Percentiles rank a stretch among this genome's conserved stretches.
Conservation (phyloP, 129 eudicot genomes). For the Cynara cardunculus region DNA sequence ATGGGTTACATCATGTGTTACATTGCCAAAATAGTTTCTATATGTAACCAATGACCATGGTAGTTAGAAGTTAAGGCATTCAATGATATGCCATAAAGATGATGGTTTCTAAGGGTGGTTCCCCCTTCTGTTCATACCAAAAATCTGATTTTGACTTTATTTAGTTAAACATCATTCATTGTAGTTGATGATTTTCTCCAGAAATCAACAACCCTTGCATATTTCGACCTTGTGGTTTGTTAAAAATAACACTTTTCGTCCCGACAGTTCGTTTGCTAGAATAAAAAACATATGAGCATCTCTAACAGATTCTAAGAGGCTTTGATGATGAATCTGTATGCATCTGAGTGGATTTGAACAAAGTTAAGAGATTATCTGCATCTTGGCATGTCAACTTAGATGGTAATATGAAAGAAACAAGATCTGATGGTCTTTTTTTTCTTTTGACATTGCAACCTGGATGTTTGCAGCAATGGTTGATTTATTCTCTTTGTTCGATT, state of each 20-base stretch:
- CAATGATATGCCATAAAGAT: no score
- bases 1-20: no score
- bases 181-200: background rate
- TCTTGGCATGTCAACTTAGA: background rate
- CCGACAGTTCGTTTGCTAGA: no score
- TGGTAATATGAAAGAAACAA: no score
- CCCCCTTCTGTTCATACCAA: background rate
- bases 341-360: background rate
- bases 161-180: background rate
- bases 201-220: background rate
- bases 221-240: background rate
- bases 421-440: no score
- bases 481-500: background rate
- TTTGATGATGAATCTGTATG: background rate
- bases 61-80: no score
- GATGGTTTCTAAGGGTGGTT: constrained; percentile 5
- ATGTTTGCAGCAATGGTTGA: background rate
- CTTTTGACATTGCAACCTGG: background rate
- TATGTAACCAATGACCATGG: no score
- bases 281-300: no score
- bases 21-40: no score
- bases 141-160: constrained; percentile 11
- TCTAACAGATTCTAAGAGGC: background rate
- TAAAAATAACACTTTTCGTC: no score
- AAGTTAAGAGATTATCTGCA: background rate